Evolutionary conservation across 1,139 yeast species (phyloP).

Genomic region (Pichia norvegensis): DNA sequence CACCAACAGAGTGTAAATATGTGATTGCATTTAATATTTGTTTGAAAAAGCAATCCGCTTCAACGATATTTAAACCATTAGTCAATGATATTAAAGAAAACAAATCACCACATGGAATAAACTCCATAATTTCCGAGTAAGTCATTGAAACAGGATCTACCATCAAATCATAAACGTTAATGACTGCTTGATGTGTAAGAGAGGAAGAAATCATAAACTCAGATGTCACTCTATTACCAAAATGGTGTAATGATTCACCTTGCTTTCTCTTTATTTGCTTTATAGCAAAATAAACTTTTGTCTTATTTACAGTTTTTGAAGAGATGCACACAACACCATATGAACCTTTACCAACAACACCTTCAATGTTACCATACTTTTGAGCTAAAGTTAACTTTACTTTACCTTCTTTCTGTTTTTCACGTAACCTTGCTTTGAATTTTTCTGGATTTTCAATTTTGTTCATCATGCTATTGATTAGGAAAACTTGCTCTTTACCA

Average conservation of each 20-base stretch:
- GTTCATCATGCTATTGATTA: constrained; percentile 43
- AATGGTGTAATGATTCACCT: constrained; percentile 49
- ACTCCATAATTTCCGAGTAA: constrained; percentile 72
- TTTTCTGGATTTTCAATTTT: constrained; percentile 32
- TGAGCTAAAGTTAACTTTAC: constrained; percentile 27
- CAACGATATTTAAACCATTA: constrained; percentile 40
- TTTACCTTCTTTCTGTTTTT: constrained; percentile 20
- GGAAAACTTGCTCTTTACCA: constrained; percentile 44
- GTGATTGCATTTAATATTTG: constrained; percentile 58
- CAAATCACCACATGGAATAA: constrained; percentile 67
- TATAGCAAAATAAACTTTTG: constrained; percentile 47
- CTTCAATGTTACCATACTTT: constrained; percentile 55
- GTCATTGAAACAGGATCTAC: constrained; percentile 41
- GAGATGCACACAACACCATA: constrained; percentile 59
- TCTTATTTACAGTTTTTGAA: constrained; percentile 32
- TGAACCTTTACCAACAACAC: constrained; percentile 62
- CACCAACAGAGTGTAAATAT: constrained; percentile 66
- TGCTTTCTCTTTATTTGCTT: constrained; percentile 54
- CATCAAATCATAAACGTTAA: constrained; percentile 63
- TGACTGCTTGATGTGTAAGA: constrained; percentile 60
- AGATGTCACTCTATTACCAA: constrained; percentile 61
- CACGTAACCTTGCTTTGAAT: constrained; percentile 20
- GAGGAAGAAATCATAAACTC: constrained; percentile 73
- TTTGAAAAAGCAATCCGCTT: constrained; percentile 63
- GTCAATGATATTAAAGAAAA: constrained; percentile 37